A percentile compares a stretch with the other conserved stretches of the same genome.
Evolutionary conservation across 179 eudicot species (phyloP).

Genomic region (Spergularia azorica): DNA sequence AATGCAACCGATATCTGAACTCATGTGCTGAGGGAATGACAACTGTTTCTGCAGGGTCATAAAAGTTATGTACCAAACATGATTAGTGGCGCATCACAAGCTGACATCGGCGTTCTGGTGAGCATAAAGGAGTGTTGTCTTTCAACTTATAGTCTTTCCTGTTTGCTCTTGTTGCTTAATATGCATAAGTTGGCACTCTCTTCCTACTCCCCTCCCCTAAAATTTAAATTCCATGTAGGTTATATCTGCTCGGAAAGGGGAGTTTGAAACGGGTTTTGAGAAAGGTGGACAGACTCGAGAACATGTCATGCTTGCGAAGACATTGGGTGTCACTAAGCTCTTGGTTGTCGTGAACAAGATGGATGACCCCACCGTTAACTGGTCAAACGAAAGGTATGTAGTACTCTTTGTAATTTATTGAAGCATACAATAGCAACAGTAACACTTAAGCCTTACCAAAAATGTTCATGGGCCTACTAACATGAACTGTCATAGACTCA

Average conservation of each 20-base stretch:
- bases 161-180: neutral
- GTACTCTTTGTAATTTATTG: neutral
- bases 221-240: conserved; percentile 38
- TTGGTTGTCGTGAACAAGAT: conserved; percentile 92
- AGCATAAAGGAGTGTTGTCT: conserved; percentile 10
- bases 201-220: neutral
- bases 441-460: no score
- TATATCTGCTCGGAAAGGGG: conserved; percentile 97
- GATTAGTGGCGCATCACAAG: conserved; percentile 99
- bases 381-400: conserved; percentile 84
- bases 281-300: conserved; percentile 99
- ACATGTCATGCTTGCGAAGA: conserved; percentile 94
- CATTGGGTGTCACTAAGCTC: conserved; percentile 89
- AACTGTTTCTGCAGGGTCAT: conserved; percentile 62
- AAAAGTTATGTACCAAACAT: conserved; percentile 98
- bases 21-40: neutral
- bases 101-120: conserved; percentile 94
- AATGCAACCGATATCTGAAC: no score
- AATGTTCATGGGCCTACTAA: no score
- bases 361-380: conserved; percentile 95
- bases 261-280: conserved; percentile 98
- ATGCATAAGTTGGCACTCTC: neutral
- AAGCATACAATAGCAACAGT: neutral
- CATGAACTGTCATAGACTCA: no score
- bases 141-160: neutral